These are phyloP conservation scores for Cystobasidium pallidum DNA, from an alignment of 1,284 basidiomycete genomes.

Conservation along the genomic window DNA sequence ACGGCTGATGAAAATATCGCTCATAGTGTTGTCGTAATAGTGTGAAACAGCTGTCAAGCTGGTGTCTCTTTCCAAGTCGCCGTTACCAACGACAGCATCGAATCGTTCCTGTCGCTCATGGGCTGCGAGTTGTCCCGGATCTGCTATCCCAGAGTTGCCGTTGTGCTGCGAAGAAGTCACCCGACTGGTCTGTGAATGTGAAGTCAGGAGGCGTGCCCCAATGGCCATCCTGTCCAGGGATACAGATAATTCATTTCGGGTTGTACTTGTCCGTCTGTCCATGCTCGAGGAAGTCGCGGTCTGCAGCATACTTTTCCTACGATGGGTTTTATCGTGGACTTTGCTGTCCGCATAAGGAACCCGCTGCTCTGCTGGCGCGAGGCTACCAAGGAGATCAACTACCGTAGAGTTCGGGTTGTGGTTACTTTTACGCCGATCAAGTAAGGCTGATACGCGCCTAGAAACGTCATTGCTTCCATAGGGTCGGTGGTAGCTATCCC, in stretches of 20 bases:
- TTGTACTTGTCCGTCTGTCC: constrained; percentile 37
- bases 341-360: neutral
- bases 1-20: constrained; percentile 23
- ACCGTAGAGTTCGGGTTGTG: constrained; percentile 28
- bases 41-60: constrained; percentile 57
- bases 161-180: neutral
- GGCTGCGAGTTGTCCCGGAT: constrained; percentile 27
- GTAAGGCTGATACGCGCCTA: constrained; percentile 19
- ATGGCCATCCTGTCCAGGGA: constrained; percentile 69
- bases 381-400: constrained; percentile 11
- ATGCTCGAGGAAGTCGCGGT: constrained; percentile 4
- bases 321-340: neutral
- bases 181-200: neutral
- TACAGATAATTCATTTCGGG: constrained; percentile 64
- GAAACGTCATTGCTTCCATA: neutral
- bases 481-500: neutral
- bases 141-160: neutral
- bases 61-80: constrained; percentile 64
- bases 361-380: constrained; percentile 1
- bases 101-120: constrained; percentile 56
- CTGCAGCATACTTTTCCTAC: neutral
- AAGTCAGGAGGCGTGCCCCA: constrained; percentile 52
- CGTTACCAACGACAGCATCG: constrained; percentile 60
- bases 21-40: neutral
- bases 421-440: constrained; percentile 22